A percentile compares a stretch with the other conserved stretches of the same genome.
Conservation (phyloP, 2,329 filamentous ascomycete species). For the Mollisia scopiformis region DNA sequence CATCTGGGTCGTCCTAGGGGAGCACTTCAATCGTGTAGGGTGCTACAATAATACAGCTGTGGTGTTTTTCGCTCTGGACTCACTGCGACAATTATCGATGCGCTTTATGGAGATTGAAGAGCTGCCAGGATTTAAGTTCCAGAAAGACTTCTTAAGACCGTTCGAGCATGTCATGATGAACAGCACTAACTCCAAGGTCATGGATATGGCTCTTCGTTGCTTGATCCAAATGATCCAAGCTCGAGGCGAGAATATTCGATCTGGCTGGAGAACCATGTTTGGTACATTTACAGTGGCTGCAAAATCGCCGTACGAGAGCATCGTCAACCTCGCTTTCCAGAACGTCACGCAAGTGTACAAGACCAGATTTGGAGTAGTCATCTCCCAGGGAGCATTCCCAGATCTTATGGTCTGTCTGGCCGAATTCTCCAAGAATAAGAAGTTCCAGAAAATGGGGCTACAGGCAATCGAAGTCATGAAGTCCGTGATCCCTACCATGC, state of each 20-base stretch:
- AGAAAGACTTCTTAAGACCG: slow-evolving; percentile 98
- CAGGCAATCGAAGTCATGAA: slow-evolving; percentile 95
- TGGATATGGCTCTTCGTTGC: slow-evolving; percentile 95
- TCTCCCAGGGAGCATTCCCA: slow-evolving; percentile 94
- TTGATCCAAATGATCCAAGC: slow-evolving; percentile 99
- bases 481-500: slow-evolving; percentile 90
- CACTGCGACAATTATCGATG: slow-evolving; percentile 93
- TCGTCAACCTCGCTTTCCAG: slow-evolving; percentile 96
- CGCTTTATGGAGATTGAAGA: slow-evolving; percentile 99
- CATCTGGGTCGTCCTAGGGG: slow-evolving; percentile 96
- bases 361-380: slow-evolving; percentile 91
- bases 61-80: slow-evolving; percentile 97
- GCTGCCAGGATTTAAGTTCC: slow-evolving; percentile 97
- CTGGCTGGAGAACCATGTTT: slow-evolving; percentile 99
- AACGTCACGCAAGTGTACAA: slow-evolving; percentile 96
- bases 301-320: slow-evolving; percentile 88
- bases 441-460: slow-evolving; percentile 97
- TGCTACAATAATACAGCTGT: slow-evolving; percentile 96
- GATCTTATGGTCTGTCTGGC: slow-evolving; percentile 96
- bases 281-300: slow-evolving; percentile 97
- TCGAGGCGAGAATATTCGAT: slow-evolving; percentile 92
- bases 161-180: slow-evolving; percentile 98
- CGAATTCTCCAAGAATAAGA: slow-evolving; percentile 98
- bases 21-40: slow-evolving; percentile 97
- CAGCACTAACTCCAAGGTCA: slow-evolving; percentile 86